These are phyloP conservation scores for Aureobasidium musti DNA, from an alignment of 2,329 filamentous ascomycete genomes.

Conservation along the genomic window DNA sequence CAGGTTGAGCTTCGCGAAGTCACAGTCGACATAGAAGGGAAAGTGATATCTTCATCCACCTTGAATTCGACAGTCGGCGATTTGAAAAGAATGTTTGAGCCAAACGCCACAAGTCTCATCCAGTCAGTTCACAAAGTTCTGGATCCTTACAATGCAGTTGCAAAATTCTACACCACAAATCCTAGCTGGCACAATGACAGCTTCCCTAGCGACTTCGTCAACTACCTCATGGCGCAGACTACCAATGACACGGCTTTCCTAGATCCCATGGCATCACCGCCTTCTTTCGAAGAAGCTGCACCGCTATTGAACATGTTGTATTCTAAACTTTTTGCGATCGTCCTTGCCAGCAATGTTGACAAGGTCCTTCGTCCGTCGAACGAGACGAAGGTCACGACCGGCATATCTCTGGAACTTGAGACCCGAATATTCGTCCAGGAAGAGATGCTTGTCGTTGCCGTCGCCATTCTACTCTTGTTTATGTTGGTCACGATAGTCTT, in stretches of 20 bases:
- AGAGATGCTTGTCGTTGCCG: neutral
- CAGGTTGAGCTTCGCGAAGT: constrained; percentile 42
- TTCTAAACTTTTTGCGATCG: constrained; percentile 47
- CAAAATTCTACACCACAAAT: neutral
- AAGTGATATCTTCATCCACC: constrained; percentile 6
- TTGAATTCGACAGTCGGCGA: neutral
- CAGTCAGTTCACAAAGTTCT: neutral
- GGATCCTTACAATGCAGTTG: neutral
- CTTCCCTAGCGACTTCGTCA: constrained; percentile 50
- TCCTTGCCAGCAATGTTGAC: constrained; percentile 48
- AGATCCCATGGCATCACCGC: constrained; percentile 41
- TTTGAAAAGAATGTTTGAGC: neutral
- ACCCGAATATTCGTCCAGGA: too few species aligned
- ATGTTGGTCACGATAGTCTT: constrained; percentile 47
- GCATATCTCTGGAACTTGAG: neutral
- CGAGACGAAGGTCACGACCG: constrained; percentile 16
- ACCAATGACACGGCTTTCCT: constrained; percentile 42
- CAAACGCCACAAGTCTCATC: constrained; percentile 26
- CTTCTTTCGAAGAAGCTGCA: constrained; percentile 38
- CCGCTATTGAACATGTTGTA: constrained; percentile 41
- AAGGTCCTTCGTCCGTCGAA: constrained; percentile 42
- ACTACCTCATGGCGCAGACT: constrained; percentile 48
- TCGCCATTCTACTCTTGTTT: constrained; percentile 50
- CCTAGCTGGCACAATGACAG: neutral
- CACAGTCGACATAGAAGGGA: constrained; percentile 33